Base-by-base conservation (phyloP, 257 asterid genomes). In the Verbascum thapsus region DNA sequence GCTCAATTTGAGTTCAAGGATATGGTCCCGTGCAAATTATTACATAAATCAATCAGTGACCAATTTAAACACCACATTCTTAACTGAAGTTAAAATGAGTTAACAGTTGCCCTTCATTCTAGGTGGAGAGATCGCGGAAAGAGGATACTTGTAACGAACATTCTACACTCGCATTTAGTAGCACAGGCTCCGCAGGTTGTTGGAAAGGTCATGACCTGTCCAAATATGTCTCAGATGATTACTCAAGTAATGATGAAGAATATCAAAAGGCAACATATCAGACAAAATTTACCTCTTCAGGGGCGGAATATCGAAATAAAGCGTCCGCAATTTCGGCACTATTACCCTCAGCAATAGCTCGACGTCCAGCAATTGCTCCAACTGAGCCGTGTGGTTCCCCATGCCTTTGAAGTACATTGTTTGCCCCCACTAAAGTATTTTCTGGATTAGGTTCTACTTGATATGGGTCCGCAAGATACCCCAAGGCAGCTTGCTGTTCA, bases 111-210 rank as follows among this genome's bases (percentile, higher is more conserved):
- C 18, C 61, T 51, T 57, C 34, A 37, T 19, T 18, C 17, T 12
- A 20, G 32, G 40, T 39, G 17, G 12, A 47, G 39, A 39, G 18
- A 48, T 7, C 5, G 11, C 32, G 60, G 4, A 50, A 60, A 72
- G 58, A 81, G 95, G 99, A 94, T 94, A 94, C 98, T 87, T 15
- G 95, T 90, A 66, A 87, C 80, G 47, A 85, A 94, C 99, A 94
- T 94, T 63, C 96, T 83, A 73, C 96, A 85, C 51, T 82, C 97
- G 23, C 92, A 87, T 23, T 20, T 73, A 38, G 76, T 66, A 48
- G 88, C 80, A 76, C 99, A 94, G 64, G 84, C 84, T 75, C 98
- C 88, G 77, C 99, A 94, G 8, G 92, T 84, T 45, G 98, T 26
- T 26, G 99, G 98, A 64, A 94, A 94, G 42, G 85, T 78, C 97